Conservation (phyloP, 139 green algal genomes). For the Chlorella sp. region DNA sequence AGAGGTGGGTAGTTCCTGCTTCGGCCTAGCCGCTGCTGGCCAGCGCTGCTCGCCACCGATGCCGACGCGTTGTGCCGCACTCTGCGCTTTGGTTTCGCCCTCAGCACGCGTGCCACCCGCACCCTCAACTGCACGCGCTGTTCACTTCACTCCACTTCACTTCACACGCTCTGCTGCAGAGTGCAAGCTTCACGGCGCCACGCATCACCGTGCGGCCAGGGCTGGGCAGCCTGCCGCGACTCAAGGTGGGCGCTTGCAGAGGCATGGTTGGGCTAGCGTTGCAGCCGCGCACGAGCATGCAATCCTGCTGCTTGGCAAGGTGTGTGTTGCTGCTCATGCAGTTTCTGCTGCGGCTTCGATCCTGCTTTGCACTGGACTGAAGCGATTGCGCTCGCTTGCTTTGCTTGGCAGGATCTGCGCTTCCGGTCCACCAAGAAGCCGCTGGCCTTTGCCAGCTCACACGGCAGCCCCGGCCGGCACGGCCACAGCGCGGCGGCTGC, state of each 20-base stretch:
- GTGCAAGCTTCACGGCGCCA: constrained; percentile 4
- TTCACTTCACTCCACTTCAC: no score
- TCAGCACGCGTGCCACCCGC: neutral
- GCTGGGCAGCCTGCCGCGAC: constrained; percentile 2
- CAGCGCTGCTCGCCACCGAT: neutral
- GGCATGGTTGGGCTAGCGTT: no score
- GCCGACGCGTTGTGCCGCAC: no score
- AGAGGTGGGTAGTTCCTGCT: neutral
- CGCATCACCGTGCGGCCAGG: constrained; percentile 18
- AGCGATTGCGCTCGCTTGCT: no score
- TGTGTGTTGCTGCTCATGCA: no score
- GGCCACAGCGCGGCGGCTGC: neutral
- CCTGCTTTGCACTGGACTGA: no score
- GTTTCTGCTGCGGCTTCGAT: no score
- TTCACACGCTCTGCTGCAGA: no score
- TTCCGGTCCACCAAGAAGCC: constrained; percentile 14
- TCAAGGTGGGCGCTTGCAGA: neutral
- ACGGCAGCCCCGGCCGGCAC: neutral
- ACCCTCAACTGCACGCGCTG: no score
- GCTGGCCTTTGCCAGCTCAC: neutral
- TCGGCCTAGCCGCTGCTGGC: neutral
- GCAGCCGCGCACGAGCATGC: no score
- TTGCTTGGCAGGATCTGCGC: constrained; percentile 22
- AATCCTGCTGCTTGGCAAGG: no score
- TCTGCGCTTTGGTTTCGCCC: no score